Evolutionary conservation across 176 grass and related monocot species (phyloP), one percentile per base, ranked within the genome.

Genomic region (Aegilops umbellulata): DNA sequence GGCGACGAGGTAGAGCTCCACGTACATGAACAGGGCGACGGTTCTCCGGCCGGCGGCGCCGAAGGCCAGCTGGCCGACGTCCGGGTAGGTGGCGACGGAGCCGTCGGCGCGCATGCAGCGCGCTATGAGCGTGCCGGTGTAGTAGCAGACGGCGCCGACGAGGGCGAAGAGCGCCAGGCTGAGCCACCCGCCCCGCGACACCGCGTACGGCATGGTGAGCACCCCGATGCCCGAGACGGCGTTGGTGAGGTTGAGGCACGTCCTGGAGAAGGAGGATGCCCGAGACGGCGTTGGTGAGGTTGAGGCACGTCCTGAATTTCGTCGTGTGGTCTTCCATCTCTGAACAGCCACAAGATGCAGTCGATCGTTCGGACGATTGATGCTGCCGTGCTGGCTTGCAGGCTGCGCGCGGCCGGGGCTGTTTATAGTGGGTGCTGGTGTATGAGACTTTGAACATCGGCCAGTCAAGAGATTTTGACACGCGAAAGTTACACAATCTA

Each of bases 1-100:
- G 35, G 68, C 68, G 20, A 71, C 68, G 68, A 71, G 68, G 35
- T 71, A 71, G 68, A 71, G 68, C 35, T 71, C 68, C 68, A 71
- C 35, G 68, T 71, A 71, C 68, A 71, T 71, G 68, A 41, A 71
- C 10, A 14, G 0, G 35, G 68, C 68, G 68, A 71, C 6, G 68
- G 35, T 41, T 41, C 35, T 41, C 35, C 23, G 34, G 35, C 68
- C 68, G 22, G 35, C 68, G 68, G 68, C 34, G 35, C 68, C 68
- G 68, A 71, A 71, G 68, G 68, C 68, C 20, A 71, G 6, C 35
- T 36, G 68, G 68, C 68, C 68, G 35, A 71, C 22, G 68, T 71
- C 68, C 5, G 68, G 68, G 68, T 71, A 71, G 68, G 20, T 71
- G 68, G 35, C 3, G 68, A 71, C 13, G 68, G 68, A 71, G 68